Conservation (phyloP, 2,329 filamentous ascomycete genomes). For the Gremmenia infestans region DNA sequence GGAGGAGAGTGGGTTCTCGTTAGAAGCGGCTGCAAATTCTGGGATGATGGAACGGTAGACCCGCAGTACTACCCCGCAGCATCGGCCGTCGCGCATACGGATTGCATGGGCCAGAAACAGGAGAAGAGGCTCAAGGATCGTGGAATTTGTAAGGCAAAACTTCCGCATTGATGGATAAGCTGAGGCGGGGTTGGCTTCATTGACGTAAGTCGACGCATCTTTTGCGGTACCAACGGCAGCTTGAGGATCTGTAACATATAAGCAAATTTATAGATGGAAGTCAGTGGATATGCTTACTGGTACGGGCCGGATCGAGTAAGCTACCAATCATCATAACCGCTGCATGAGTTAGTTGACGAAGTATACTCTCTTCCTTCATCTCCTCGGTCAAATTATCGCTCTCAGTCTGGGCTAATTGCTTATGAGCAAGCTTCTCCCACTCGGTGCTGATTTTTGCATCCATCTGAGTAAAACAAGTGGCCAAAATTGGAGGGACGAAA, state of each 20-base stretch:
- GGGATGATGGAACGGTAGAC: constrained; percentile 83
- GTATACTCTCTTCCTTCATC: constrained; percentile 96
- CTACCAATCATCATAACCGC: constrained; percentile 89
- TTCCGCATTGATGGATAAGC: constrained; percentile 59
- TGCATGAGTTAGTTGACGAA: constrained; percentile 87
- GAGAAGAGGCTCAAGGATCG: constrained; percentile 81
- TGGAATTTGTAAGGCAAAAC: constrained; percentile 74
- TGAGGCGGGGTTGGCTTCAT: constrained; percentile 14
- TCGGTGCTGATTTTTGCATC: constrained; percentile 82
- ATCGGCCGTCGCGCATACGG: constrained; percentile 82
- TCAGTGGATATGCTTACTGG: constrained; percentile 44
- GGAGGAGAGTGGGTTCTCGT: constrained; percentile 41
- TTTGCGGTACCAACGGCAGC: constrained; percentile 16
- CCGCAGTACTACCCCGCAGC: constrained; percentile 77
- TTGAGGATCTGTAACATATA: constrained; percentile 15
- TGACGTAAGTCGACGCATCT: constrained; percentile 26
- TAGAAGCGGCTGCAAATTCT: constrained; percentile 57
- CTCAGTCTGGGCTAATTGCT: constrained; percentile 57
- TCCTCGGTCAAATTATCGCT: constrained; percentile 84
- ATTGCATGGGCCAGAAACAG: constrained; percentile 89
- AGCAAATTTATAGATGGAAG: not conserved
- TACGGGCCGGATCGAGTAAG: constrained; percentile 71
- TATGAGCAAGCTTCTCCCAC: constrained; percentile 71
- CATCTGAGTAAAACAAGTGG: constrained; percentile 78
- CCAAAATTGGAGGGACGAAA: constrained; percentile 80